Conservation (phyloP, 1,139 yeast genomes). For the Pichia inconspicua region DNA sequence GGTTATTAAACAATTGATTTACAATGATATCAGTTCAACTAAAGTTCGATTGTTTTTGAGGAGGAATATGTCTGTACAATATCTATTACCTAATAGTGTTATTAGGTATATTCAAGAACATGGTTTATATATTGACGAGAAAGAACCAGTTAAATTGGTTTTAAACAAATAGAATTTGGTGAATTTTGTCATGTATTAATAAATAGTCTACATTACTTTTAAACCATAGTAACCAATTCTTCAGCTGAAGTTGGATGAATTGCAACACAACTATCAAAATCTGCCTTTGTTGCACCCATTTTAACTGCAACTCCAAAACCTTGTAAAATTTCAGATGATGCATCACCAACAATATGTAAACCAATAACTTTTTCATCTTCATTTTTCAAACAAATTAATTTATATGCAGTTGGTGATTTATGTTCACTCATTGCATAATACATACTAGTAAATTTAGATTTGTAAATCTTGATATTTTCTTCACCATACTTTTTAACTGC, state of each 20-base stretch:
- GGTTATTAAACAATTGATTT: slow-evolving; percentile 90
- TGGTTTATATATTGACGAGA: slow-evolving; percentile 70
- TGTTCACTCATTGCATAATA: slow-evolving; percentile 83
- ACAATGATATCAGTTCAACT: slow-evolving; percentile 92
- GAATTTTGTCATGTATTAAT: slow-evolving; percentile 5
- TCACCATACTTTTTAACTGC: slow-evolving; percentile 76
- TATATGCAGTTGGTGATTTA: slow-evolving; percentile 84
- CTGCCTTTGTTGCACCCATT: slow-evolving; percentile 96
- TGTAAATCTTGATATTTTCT: slow-evolving; percentile 74
- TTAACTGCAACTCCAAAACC: slow-evolving; percentile 97
- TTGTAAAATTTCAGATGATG: slow-evolving; percentile 86
- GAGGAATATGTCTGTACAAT: slow-evolving; percentile 95
- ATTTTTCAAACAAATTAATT: slow-evolving; percentile 64
- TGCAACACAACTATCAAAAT: slow-evolving; percentile 92
- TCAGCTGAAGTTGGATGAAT: slow-evolving; percentile 98
- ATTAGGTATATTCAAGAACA: slow-evolving; percentile 92
- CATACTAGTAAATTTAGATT: slow-evolving; percentile 82
- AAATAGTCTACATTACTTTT: not conserved
- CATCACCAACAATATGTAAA: slow-evolving; percentile 84
- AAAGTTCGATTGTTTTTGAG: slow-evolving; percentile 87
- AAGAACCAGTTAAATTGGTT: slow-evolving; percentile 92
- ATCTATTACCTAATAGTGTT: slow-evolving; percentile 86
- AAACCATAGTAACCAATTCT: slow-evolving; percentile 78
- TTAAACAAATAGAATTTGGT: slow-evolving; percentile 37
- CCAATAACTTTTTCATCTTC: slow-evolving; percentile 91